Base-by-base conservation (phyloP, 257 asterid species). In the Solanum chiquidenum region DNA sequence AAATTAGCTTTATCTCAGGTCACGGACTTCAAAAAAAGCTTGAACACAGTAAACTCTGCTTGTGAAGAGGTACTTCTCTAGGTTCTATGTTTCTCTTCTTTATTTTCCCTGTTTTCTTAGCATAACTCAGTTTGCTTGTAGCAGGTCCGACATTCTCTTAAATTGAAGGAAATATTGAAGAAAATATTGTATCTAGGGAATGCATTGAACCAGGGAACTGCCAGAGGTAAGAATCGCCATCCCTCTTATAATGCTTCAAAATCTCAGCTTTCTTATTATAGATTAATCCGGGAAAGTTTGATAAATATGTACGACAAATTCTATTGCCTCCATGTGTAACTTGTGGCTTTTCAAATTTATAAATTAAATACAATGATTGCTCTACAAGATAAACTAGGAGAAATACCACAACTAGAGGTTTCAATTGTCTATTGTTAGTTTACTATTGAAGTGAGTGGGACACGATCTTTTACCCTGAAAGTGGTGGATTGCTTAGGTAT, bases 121-220 rank as follows among this genome's bases (percentile, higher is more conserved):
- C 49, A 74, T 88, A 25, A 88, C 86, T 21, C 87, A 92, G 21
- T 49, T 35, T 84, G 83, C 69, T 37, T 90, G 86, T 60, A 84
- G 91, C 91, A 98, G 99, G 99, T 96, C 75, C 98, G 99, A 90
- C 92, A 86, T 88, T 98, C 99, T 90, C 73, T 89, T 90, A 95
- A 96, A 90, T 91, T 98, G 97, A 98, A 95, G 94, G 99, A 94
- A 88, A 93, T 98, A 80, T 88, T 98, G 98, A 94, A 94, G 95
- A 94, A 89, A 91, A 98, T 98, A 86, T 90, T 98, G 88, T 90
- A 91, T 89, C 93, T 98, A 83, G 99, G 99, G 88, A 98, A 98
- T 92, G 93, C 97, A 74, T 91, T 98, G 90, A 98, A 98, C 89
- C 99, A 96, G 88, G 99, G 99, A 92, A 98, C 99, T 90, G 99